Percentiles rank a stretch among this genome's conserved stretches.
Conservation (phyloP, 2,329 filamentous ascomycete genomes). For the Pseudopithomyces maydicus region DNA sequence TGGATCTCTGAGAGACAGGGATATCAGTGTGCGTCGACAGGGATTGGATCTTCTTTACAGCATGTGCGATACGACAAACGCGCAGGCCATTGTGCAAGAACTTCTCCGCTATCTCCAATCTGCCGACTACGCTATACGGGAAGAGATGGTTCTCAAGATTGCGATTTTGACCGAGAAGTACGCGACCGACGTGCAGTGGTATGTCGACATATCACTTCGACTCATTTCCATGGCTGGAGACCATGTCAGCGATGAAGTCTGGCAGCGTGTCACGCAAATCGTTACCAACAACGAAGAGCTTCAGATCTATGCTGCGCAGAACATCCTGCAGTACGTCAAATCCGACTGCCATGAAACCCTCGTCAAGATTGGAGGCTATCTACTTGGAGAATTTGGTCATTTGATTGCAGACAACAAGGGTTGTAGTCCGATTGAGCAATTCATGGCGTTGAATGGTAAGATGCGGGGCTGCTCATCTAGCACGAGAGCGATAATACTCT, state of each 20-base stretch:
- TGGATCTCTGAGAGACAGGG: conserved; percentile 88
- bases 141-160: conserved; percentile 99
- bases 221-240: conserved; percentile 96
- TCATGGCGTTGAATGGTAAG: conserved; percentile 88
- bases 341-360: conserved; percentile 96
- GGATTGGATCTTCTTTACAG: conserved; percentile 96
- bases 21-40: conserved; percentile 96
- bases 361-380: conserved; percentile 96
- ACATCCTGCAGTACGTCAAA: conserved; percentile 90
- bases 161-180: conserved; percentile 98
- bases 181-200: conserved; percentile 98
- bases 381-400: conserved; percentile 96
- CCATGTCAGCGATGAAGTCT: conserved; percentile 98
- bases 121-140: conserved; percentile 95
- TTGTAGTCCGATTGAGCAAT: conserved; percentile 96
- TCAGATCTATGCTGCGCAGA: conserved; percentile 94
- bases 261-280: conserved; percentile 98
- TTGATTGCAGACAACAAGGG: conserved; percentile 89
- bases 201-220: conserved; percentile 94
- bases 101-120: conserved; percentile 93
- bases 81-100: conserved; percentile 89
- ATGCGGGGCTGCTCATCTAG: conserved; percentile 85
- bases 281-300: conserved; percentile 99
- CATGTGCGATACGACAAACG: conserved; percentile 98
- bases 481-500: conserved; percentile 91